Evolutionary conservation across 1,284 basidiomycete genomes (phyloP).

Genomic region (Moesziomyces parantarcticus): DNA sequence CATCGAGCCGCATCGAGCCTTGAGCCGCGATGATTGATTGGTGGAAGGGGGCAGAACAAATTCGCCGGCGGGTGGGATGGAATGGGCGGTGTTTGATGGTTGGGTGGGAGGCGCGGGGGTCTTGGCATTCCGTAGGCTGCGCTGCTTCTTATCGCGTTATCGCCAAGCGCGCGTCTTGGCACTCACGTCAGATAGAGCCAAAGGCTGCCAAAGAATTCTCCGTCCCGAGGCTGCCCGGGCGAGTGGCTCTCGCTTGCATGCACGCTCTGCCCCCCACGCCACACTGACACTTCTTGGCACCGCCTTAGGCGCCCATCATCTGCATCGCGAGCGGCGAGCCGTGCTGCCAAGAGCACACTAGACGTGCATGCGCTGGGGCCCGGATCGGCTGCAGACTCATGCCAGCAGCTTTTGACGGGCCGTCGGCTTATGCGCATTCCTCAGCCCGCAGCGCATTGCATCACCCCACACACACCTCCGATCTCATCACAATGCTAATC

Average conservation of each 20-base stretch:
- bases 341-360: background rate
- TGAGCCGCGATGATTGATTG: no score
- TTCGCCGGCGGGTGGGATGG: no score
- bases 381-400: background rate
- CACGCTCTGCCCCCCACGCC: background rate
- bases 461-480: background rate
- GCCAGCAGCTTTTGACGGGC: background rate
- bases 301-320: no score
- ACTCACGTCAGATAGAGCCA: background rate
- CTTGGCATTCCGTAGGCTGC: background rate
- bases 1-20: no score
- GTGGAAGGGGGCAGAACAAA: no score
- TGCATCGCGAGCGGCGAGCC: no score
- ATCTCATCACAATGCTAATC: background rate
- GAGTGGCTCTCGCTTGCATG: background rate
- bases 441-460: background rate
- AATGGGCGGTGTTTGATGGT: background rate
- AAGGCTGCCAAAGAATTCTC: background rate
- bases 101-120: background rate
- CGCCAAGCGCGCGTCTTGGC: background rate
- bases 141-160: background rate
- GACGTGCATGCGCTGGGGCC: background rate
- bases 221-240: background rate
- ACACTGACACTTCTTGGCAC: conserved; percentile 4
- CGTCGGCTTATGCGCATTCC: conserved; percentile 1